A percentile compares a stretch with the other conserved stretches of the same genome.
Conservation (phyloP, 1,139 yeast species). For the Magnusiomyces tetraspermus region DNA sequence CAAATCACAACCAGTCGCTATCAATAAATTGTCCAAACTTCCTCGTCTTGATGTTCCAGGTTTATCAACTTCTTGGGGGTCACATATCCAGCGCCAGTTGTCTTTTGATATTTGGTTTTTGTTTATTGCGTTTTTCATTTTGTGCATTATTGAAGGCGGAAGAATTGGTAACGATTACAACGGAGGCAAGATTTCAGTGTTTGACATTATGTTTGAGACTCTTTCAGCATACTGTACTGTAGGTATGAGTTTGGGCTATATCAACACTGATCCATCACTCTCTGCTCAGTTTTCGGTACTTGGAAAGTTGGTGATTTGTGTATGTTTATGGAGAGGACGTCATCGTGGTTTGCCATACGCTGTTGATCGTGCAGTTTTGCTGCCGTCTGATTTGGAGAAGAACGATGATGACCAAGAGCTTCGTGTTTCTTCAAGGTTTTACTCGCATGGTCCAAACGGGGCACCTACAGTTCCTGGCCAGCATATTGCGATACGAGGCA, state of each 20-base stretch:
- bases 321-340: constrained; percentile 87
- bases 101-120: constrained; percentile 94
- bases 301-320: constrained; percentile 76
- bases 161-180: constrained; percentile 37
- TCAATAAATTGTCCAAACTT: neutral
- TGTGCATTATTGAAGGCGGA: constrained; percentile 75
- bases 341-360: constrained; percentile 95
- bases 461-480: neutral
- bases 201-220: constrained; percentile 72
- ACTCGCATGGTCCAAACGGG: neutral
- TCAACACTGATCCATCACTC: constrained; percentile 56
- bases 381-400: constrained; percentile 49
- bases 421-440: constrained; percentile 1
- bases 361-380: constrained; percentile 84
- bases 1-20: no score
- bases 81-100: constrained; percentile 82
- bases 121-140: constrained; percentile 71
- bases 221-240: constrained; percentile 95
- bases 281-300: constrained; percentile 60
- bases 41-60: constrained; percentile 1
- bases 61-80: constrained; percentile 35
- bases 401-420: constrained; percentile 9
- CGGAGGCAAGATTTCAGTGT: constrained; percentile 50
- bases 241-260: constrained; percentile 80
- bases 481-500: neutral